These are phyloP conservation scores for Dactylella cylindrospora DNA, from an alignment of 2,329 filamentous ascomycete genomes.

Conservation along the genomic window DNA sequence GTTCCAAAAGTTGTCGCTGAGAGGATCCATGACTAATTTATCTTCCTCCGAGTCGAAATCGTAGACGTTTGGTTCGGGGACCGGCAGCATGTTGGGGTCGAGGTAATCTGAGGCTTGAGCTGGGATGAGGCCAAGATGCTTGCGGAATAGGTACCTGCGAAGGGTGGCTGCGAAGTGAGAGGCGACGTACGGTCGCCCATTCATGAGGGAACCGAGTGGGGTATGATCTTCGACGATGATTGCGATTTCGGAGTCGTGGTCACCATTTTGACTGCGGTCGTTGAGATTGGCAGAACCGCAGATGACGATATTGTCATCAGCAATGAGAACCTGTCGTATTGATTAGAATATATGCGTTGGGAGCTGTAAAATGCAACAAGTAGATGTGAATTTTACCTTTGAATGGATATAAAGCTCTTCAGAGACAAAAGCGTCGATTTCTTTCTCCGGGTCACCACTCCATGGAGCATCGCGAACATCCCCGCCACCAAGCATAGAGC, in stretches of 20 bases:
- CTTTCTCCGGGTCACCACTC: constrained; percentile 59
- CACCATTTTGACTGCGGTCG: constrained; percentile 73
- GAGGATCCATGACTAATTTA: constrained; percentile 70
- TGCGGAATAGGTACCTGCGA: constrained; percentile 82
- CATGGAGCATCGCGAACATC: constrained; percentile 65
- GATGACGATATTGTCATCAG: constrained; percentile 78
- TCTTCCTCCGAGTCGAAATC: constrained; percentile 70
- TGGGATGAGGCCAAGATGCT: constrained; percentile 82
- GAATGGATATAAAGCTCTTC: constrained; percentile 66
- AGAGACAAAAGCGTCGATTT: constrained; percentile 64
- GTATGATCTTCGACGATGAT: constrained; percentile 80
- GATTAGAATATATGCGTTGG: constrained; percentile 25
- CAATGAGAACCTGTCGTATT: constrained; percentile 64
- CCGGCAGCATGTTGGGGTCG: constrained; percentile 74
- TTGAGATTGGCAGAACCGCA: constrained; percentile 75
- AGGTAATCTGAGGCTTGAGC: constrained; percentile 69
- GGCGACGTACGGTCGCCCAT: constrained; percentile 69
- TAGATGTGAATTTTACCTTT: constrained; percentile 56
- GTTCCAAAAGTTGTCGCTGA: constrained; percentile 67
- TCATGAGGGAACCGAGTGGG: constrained; percentile 70
- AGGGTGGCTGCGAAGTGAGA: constrained; percentile 76
- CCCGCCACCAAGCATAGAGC: constrained; percentile 78
- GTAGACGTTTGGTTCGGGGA: constrained; percentile 71
- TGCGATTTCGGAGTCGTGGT: constrained; percentile 86
- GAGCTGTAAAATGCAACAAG: background rate